These are phyloP conservation scores for Tricholoma sp. DNA, from an alignment of 768 basidiomycete genomes.

Conservation along the genomic window DNA sequence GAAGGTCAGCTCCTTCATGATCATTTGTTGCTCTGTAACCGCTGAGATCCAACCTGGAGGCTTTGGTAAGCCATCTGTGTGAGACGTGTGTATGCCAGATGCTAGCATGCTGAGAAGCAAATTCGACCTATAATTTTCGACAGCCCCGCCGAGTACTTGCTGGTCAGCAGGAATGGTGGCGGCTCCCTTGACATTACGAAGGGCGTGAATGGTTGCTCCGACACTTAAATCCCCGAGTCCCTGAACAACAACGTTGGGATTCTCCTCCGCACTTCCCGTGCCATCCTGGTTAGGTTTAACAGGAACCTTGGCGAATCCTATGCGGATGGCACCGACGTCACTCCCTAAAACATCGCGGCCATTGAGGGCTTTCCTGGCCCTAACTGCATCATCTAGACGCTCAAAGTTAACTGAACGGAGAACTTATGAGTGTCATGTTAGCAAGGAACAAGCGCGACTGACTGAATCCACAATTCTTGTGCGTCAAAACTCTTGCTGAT, in stretches of 20 bases:
- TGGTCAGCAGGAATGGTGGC: slow-evolving; percentile 88
- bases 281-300: slow-evolving; percentile 80
- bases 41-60: slow-evolving; percentile 64
- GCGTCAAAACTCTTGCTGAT: slow-evolving; percentile 90
- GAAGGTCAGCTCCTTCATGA: slow-evolving; percentile 86
- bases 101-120: slow-evolving; percentile 85
- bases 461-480: slow-evolving; percentile 96
- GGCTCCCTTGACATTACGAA: slow-evolving; percentile 88
- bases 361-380: slow-evolving; percentile 92
- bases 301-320: slow-evolving; percentile 95
- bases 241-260: slow-evolving; percentile 61
- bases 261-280: slow-evolving; percentile 55
- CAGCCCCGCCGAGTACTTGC: slow-evolving; percentile 84
- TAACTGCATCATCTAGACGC: slow-evolving; percentile 91
- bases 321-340: slow-evolving; percentile 94
- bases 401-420: slow-evolving; percentile 85
- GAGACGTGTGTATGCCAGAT: slow-evolving; percentile 60
- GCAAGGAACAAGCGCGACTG: slow-evolving; percentile 25
- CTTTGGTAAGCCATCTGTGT: slow-evolving; percentile 54
- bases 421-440: slow-evolving; percentile 9
- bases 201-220: slow-evolving; percentile 82
- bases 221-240: slow-evolving; percentile 84
- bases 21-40: slow-evolving; percentile 94
- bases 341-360: slow-evolving; percentile 94
- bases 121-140: slow-evolving; percentile 95